Evolutionary conservation across 139 green algal genomes (phyloP).

Genomic region (Volvox reticuliferus): DNA sequence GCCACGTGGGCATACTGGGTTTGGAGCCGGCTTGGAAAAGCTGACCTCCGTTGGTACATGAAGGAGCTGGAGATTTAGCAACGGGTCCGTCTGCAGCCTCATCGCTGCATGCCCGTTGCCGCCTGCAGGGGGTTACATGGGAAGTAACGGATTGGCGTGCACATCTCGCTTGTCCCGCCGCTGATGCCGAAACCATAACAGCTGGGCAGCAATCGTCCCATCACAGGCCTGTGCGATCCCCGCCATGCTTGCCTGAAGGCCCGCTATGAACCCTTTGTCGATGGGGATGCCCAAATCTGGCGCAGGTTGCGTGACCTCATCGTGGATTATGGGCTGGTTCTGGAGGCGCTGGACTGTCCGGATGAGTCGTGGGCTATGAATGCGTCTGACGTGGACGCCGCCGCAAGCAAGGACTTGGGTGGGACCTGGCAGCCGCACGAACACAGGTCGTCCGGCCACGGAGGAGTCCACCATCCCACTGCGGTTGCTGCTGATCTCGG

Average conservation of each 20-base stretch:
- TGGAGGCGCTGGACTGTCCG: slow-evolving; percentile 18
- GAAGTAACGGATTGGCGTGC: no score
- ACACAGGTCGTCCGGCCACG: not conserved
- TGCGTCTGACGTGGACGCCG: not conserved
- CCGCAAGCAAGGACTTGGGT: not conserved
- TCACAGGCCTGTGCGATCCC: not conserved
- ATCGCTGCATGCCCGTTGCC: not conserved
- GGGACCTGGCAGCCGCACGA: not conserved
- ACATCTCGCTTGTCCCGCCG: no score
- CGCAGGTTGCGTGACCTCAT: slow-evolving; percentile 17
- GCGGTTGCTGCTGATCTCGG: not conserved
- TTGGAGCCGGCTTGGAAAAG: no score
- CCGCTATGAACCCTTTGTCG: not conserved
- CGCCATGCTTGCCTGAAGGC: not conserved
- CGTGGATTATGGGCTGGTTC: slow-evolving; percentile 36
- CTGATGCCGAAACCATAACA: no score
- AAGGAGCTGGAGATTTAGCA: not conserved
- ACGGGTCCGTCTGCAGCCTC: no score
- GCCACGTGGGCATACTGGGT: no score
- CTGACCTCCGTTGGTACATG: no score
- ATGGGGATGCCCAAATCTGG: not conserved
- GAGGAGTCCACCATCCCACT: not conserved
- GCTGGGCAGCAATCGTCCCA: not conserved
- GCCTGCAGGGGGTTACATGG: no score
- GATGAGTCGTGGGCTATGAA: not conserved